A percentile compares a stretch with the other conserved stretches of the same genome.
phyloP scores from a whole-genome alignment of 2,329 filamentous ascomycete species.

The Fusarium palustre region DNA sequence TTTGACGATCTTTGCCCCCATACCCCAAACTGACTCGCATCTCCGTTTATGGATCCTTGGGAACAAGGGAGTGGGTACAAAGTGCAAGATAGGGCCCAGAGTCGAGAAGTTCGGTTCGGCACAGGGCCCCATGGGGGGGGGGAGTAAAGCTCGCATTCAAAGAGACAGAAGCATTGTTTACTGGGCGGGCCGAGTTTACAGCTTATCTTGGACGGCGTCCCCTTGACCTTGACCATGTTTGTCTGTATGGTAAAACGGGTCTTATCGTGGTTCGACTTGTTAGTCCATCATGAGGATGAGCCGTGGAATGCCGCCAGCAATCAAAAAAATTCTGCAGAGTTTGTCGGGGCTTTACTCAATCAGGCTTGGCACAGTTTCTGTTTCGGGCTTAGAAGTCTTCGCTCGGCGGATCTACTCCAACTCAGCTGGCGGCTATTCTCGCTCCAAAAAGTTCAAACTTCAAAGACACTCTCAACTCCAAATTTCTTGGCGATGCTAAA shows the following conservation, averaged over 20 bases:
- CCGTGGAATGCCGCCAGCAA: slow-evolving; percentile 24
- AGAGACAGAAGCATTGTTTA: neutral
- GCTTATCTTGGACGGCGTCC: slow-evolving; percentile 21
- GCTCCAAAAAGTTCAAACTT: slow-evolving; percentile 14
- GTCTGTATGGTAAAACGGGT: slow-evolving; percentile 1
- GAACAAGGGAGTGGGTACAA: slow-evolving; percentile 13
- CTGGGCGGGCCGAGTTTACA: slow-evolving; percentile 27
- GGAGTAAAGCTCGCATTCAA: neutral
- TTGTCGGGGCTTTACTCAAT: slow-evolving; percentile 22
- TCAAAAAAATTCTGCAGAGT: slow-evolving; percentile 30
- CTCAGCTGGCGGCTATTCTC: slow-evolving; percentile 28
- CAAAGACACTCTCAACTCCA: slow-evolving; percentile 4
- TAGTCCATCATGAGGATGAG: slow-evolving; percentile 5
- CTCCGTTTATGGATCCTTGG: slow-evolving; percentile 28
- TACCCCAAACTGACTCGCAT: slow-evolving; percentile 39
- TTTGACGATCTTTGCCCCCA: slow-evolving; percentile 25
- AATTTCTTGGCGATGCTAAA: slow-evolving; percentile 1
- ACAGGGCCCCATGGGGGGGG: slow-evolving; percentile 27
- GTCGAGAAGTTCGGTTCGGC: neutral
- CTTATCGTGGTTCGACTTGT: slow-evolving; percentile 12
- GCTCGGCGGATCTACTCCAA: slow-evolving; percentile 27
- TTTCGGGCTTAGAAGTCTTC: neutral
- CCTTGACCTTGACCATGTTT: slow-evolving; percentile 1
- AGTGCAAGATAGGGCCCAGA: slow-evolving; percentile 12
- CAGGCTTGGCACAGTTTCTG: neutral